Base-by-base conservation (phyloP, 2,329 filamentous ascomycete species). In the Penicillium fuscoglaucum region DNA sequence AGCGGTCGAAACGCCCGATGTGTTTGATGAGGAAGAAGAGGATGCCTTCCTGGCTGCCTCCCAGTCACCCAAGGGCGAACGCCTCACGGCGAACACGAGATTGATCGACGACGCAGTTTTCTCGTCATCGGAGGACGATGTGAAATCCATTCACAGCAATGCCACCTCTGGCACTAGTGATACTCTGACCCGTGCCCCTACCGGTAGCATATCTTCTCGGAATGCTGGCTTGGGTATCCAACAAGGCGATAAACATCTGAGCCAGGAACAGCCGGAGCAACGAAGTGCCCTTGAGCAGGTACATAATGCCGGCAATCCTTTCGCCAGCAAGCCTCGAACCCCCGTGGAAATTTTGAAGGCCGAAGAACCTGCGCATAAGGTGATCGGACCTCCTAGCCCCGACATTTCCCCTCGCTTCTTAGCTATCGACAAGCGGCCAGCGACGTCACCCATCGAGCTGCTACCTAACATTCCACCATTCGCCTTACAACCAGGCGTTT, bases 11-110 rank as follows among this genome's bases (percentile, higher is more conserved):
- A 75, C 76, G 41, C 72, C 74, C 6, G 79, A 81, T 62, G 79
- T 81, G 5, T 80, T 81, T 57, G 77, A 81, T 47, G 79, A 82
- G 62, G 78, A 82, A 61, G 79, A 81, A 59, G 79, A 81, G 58
- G 79, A 81, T 66, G 78, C 76, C 10, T 80, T 80, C 57, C 62
- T 80, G 43, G 78, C 78, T 26, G 78, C 77, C 13, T 71, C 68
- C 40, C 67, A 74, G 45, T 68, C 68, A 17, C 69, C 69, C 6
- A 67, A 60, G 44, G 62, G 62, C 9, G 61, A 63, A 15, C 45
- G 51, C 7, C 51, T 53, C 13, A 37, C 59, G 9, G 51, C 47
- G n/a, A 54, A 60, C 19, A 17, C 29, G 17, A 40, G 57, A 8
- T 43, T 58, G 33, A 37, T 45, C 19, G 49, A 61, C 17, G 58